Base-by-base conservation (phyloP, 768 basidiomycete species). In the Cubamyces sp. region DNA sequence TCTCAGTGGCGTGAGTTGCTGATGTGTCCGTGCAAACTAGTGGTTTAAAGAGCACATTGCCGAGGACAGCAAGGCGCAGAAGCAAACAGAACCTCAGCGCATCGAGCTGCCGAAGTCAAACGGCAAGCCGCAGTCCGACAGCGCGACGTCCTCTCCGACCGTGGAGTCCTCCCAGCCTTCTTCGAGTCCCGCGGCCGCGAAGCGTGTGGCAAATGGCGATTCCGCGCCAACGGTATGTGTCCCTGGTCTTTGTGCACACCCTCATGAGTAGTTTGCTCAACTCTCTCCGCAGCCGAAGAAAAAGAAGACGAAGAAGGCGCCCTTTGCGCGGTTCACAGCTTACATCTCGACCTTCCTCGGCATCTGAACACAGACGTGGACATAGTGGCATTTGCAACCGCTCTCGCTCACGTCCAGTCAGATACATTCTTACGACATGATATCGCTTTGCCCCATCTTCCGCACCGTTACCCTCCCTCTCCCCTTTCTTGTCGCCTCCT, bases 11-110 rank as follows among this genome's bases (percentile, higher is more conserved):
- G 7, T n/a, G 16, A 19, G 3, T 5, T 23, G 6, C 39, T 26
- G 6, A 46, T 34, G 25, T 34, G 19, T 15, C 15, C n/a, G 19
- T n/a, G 2, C 42, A 19, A 43, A 16, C 14, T 57, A 72, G 70
- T 74, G 73, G 75, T 73, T 72, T 69, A 69, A 66, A 49, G 72
- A 74, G 46, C 71, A 74, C 62, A 58, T 75, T 47, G 68, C 66
- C 37, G 61, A 59, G 49, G 61, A 64, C 18, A 48, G 39, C 30
- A 40, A 40, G 19, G 37, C 45, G 40, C 21, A 48, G 54, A 49
- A 37, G 34, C 50, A 12, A 1, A 26, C 26, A 15, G 60, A 47
- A 26, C 39, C 60, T 15, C 15, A 25, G 47, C 49, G 43, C 11
- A 45, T 61, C 8, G 50, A 43, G 64, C 58, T 64, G 6, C 47